Evolutionary conservation across 1,284 basidiomycete genomes (phyloP).

Genomic region (Sanghuangporus weigelae): DNA sequence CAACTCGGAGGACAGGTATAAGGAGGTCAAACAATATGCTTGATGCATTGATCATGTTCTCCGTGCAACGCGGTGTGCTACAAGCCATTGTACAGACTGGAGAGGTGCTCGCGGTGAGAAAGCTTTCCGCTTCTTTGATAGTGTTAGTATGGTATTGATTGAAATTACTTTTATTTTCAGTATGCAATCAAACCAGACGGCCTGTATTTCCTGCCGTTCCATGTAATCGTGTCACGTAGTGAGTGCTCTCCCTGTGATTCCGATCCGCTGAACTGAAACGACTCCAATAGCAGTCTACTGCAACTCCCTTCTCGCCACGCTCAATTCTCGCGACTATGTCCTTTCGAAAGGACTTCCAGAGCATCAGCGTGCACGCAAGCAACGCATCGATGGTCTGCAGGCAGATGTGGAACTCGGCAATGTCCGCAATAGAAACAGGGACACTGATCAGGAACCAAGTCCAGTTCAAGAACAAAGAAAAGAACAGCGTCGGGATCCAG

Average conservation of each 20-base stretch:
- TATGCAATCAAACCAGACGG: conserved; percentile 12
- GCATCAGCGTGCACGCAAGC: neutral
- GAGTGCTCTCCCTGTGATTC: neutral
- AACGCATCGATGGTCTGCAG: neutral
- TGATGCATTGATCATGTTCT: conserved; percentile 13
- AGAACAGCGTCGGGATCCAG: too few species aligned
- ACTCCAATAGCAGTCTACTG: conserved; percentile 6
- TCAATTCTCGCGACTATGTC: conserved; percentile 14
- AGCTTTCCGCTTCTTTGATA: neutral
- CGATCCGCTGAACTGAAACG: neutral
- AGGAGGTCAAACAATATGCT: conserved; percentile 13
- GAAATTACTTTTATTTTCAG: neutral
- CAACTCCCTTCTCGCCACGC: conserved; percentile 13
- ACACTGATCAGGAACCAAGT: neutral
- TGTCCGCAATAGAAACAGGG: neutral
- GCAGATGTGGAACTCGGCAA: neutral
- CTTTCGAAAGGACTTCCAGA: neutral
- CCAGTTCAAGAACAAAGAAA: neutral
- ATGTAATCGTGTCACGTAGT: conserved; percentile 16
- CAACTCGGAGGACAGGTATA: conserved; percentile 5
- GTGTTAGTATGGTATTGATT: neutral
- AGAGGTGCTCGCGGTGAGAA: conserved; percentile 9
- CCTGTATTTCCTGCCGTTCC: conserved; percentile 13
- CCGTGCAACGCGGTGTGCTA: conserved; percentile 14
- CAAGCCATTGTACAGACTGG: conserved; percentile 14